A percentile compares a stretch with the other conserved stretches of the same genome.
Conservation (phyloP, 2,329 filamentous ascomycete species). For the Xylaria sp. region DNA sequence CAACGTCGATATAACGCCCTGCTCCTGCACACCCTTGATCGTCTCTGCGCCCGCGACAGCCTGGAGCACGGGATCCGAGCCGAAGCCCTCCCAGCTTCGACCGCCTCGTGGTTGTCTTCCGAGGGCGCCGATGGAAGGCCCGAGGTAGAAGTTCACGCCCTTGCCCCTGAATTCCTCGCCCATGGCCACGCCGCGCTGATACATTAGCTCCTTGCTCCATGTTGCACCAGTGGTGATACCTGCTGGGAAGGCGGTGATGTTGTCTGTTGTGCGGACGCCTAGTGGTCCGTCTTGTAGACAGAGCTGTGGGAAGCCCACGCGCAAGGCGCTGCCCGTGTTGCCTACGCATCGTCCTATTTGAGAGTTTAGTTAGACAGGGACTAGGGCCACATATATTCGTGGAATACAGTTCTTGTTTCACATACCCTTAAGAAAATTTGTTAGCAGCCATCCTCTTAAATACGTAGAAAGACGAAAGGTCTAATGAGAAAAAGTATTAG, state of each 20-base stretch:
- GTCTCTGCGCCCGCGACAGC: slow-evolving; percentile 61
- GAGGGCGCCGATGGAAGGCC: slow-evolving; percentile 75
- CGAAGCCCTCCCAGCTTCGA: slow-evolving; percentile 81
- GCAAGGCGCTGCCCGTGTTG: slow-evolving; percentile 76
- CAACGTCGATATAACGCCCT: slow-evolving; percentile 65
- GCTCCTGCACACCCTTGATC: slow-evolving; percentile 65
- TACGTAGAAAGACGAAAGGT: neutral
- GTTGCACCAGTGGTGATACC: slow-evolving; percentile 82
- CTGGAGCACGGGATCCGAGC: slow-evolving; percentile 73
- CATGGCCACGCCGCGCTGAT: slow-evolving; percentile 72
- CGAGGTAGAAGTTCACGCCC: slow-evolving; percentile 76
- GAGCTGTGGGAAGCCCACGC: slow-evolving; percentile 77
- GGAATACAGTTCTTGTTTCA: slow-evolving; percentile 6
- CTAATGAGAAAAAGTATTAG: neutral
- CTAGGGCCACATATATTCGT: neutral
- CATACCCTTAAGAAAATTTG: slow-evolving; percentile 41
- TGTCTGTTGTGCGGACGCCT: slow-evolving; percentile 77
- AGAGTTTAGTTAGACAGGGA: slow-evolving; percentile 23
- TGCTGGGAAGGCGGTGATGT: slow-evolving; percentile 79
- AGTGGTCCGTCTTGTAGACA: slow-evolving; percentile 78
- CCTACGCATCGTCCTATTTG: slow-evolving; percentile 71
- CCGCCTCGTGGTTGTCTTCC: slow-evolving; percentile 78
- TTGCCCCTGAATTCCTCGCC: slow-evolving; percentile 79
- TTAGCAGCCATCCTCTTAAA: slow-evolving; percentile 3
- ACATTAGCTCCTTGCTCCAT: slow-evolving; percentile 77